Evolutionary conservation across 352 stramenopile genomes (phyloP).

Genomic region (Phytophthora rubi): DNA sequence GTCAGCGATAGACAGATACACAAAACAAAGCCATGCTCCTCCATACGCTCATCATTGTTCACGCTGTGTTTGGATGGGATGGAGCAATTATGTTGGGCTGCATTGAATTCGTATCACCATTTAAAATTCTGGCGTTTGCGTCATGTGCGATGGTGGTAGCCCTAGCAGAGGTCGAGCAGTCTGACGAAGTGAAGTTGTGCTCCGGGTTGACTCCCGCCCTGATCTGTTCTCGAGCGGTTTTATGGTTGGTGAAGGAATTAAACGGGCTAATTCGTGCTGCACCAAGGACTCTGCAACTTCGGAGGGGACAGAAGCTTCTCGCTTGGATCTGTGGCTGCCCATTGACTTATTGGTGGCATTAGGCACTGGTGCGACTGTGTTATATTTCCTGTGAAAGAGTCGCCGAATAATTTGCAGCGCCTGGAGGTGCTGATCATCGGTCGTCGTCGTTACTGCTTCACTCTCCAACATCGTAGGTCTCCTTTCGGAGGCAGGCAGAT

Average conservation of each 20-base stretch:
- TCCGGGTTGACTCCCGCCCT: slow-evolving; percentile 1
- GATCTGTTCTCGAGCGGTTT: slow-evolving; percentile 13
- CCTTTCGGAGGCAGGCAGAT: background rate
- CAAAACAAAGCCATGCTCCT: no score
- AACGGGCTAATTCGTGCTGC: slow-evolving; percentile 6
- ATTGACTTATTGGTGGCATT: slow-evolving; percentile 1
- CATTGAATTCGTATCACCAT: background rate
- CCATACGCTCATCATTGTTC: no score
- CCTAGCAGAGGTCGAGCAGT: background rate
- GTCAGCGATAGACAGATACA: no score
- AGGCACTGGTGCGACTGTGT: slow-evolving; percentile 7
- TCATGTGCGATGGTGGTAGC: slow-evolving; percentile 4
- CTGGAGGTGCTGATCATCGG: slow-evolving; percentile 10
- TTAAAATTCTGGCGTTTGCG: background rate
- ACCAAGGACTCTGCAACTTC: slow-evolving; percentile 13
- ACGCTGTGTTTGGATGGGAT: no score
- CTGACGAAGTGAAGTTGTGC: background rate
- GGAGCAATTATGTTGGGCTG: no score
- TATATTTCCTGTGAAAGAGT: slow-evolving; percentile 20
- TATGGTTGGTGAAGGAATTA: slow-evolving; percentile 17
- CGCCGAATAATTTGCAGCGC: slow-evolving; percentile 27
- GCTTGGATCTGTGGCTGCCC: slow-evolving; percentile 12
- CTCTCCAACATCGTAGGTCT: slow-evolving; percentile 1
- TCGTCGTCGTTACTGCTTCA: background rate
- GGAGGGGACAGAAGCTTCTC: slow-evolving; percentile 6